Conservation (phyloP, 2,329 filamentous ascomycete species). For the Coniella vitis region DNA sequence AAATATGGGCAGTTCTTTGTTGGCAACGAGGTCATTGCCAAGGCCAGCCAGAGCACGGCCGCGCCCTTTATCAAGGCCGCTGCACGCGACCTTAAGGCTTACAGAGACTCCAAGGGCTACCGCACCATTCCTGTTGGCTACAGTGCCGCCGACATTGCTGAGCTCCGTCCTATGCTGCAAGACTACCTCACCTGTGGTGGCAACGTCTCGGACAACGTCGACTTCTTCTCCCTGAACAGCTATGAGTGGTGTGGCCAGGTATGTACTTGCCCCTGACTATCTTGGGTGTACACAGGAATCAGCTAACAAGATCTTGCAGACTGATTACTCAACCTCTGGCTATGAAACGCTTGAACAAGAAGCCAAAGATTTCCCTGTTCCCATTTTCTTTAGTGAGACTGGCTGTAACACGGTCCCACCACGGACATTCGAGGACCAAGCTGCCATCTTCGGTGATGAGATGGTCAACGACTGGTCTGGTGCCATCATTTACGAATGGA, state of each 20-base stretch:
- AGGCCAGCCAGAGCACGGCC: conserved; percentile 49
- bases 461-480: conserved; percentile 70
- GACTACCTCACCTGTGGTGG: conserved; percentile 73
- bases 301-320: neutral
- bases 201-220: conserved; percentile 61
- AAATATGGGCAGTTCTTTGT: conserved; percentile 56
- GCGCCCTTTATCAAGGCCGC: conserved; percentile 82
- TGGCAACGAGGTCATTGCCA: conserved; percentile 79
- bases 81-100: conserved; percentile 73
- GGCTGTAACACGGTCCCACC: conserved; percentile 66
- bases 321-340: conserved; percentile 55
- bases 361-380: conserved; percentile 66
- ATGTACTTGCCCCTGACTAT: neutral
- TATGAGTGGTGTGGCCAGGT: conserved; percentile 71
- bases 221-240: conserved; percentile 82
- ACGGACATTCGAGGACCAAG: conserved; percentile 63
- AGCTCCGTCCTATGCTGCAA: conserved; percentile 54
- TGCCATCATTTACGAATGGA: conserved; percentile 85
- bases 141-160: conserved; percentile 76
- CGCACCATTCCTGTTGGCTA: conserved; percentile 80
- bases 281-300: neutral
- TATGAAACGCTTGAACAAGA: conserved; percentile 63
- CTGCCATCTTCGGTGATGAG: conserved; percentile 64
- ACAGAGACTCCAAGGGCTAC: conserved; percentile 68
- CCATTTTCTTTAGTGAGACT: conserved; percentile 85